Conservation (phyloP, 2,329 filamentous ascomycete genomes). For the Ceratocystis papillata region DNA sequence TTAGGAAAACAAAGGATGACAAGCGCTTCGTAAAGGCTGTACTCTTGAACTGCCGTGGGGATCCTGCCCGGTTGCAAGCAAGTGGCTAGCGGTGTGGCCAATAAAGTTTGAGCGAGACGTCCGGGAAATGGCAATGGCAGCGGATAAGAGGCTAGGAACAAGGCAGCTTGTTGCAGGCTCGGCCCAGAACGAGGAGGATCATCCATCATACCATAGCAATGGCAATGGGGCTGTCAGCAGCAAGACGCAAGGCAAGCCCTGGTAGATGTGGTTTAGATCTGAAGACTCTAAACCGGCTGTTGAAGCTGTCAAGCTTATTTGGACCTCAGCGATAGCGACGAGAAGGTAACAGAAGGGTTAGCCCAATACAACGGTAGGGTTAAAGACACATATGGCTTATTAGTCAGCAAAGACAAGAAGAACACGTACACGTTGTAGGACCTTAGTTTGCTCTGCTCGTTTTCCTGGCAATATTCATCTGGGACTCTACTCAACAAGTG, state of each 20-base stretch:
- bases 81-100: too few relatives aligned
- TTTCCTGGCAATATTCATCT: too few relatives aligned
- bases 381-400: neutral
- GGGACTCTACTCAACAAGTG: neutral
- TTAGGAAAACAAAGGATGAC: too few relatives aligned
- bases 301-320: conserved; percentile 13
- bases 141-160: neutral
- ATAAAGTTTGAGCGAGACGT: neutral
- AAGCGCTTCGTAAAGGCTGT: too few relatives aligned
- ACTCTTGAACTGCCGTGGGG: too few relatives aligned
- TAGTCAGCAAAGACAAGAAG: neutral
- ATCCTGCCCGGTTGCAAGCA: too few relatives aligned
- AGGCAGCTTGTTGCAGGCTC: too few relatives aligned
- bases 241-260: neutral
- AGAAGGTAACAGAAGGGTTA: neutral
- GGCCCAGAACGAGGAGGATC: too few relatives aligned
- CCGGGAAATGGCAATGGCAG: neutral
- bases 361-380: neutral
- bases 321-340: neutral
- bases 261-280: neutral
- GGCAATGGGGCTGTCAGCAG: neutral
- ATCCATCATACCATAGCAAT: too few relatives aligned
- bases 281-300: neutral
- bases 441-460: too few relatives aligned
- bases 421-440: too few relatives aligned